Evolutionary conservation across 2,329 filamentous ascomycete genomes (phyloP), one percentile per base, ranked within the genome.

Genomic region (Beauveria sp.): DNA sequence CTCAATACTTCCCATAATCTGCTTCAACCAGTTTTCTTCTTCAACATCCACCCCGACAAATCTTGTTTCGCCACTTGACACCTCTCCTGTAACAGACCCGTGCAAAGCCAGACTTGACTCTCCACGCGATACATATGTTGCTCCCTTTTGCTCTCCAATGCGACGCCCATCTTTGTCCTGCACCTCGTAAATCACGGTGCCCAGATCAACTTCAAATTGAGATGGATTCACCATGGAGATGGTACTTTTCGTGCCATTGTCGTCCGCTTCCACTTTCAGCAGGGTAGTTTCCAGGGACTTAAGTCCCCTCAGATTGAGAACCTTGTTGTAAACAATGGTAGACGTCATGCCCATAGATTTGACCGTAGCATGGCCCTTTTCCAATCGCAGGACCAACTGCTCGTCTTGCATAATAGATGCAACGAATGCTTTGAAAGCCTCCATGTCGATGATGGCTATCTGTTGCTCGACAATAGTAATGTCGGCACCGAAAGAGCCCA

Each of bases 151-250:
- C 47, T 53, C 57, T 34, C 47, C 57, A 24, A 59, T 53, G 3
- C 57, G 40, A 0, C 26, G 20, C 8, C 57, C 57, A 9, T 59
- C 24, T 18, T 53, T 53, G 18, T 54, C 48, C 16, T 54, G 57
- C n/a, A 59, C 57, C 40, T 59, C 57, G 40, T 52, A 59, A n/a
- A 52, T 20, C 20, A 53, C 57, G 8, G 48, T 59, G 2, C 57
- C 57, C n/a, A 59, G 48, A 24, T 59, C 57, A 24, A 59, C 12
- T n/a, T 59, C 57, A 46, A 59, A 59, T 16, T 61, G 59, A 16
- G 59, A 61, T 44, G 51, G 59, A 20, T 55, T 61, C 16, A 40
- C 30, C 28, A 55, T 20, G 20, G 51, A 20, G 12, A 61, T 47
- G 20, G 16, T 55, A 34, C 59, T 55, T 30, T 20, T 37, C 30